Base-by-base conservation (phyloP, 768 basidiomycete genomes). In the Leucosporidium scottii region DNA sequence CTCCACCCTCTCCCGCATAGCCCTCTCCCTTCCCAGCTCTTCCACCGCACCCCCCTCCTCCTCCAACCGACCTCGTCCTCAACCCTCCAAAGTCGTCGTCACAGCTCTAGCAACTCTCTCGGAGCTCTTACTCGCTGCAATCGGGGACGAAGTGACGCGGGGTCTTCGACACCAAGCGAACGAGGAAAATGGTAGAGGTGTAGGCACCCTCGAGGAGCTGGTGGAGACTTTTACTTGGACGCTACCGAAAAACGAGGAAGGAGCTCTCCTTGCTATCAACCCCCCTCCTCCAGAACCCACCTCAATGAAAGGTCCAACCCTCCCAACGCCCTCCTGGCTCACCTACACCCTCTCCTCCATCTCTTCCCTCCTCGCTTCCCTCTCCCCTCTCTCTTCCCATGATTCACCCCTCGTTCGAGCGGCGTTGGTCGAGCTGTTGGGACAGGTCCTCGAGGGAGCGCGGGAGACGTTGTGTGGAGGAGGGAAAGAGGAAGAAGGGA, bases 291-390 rank as follows among this genome's bases (percentile, higher is more conserved):
- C 59, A 15, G 21, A 53, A 6, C 34, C 61, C n/a, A n/a, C n/a
- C n/a, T n/a, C n/a, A n/a, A n/a, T 44, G 8, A 44, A 44, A 44
- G 73, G 62, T 2, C 69, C 53, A 9, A 69, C 67, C 1, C 9
- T 59, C 5, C 84, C 91, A 6, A 87, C 89, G 0, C 76, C 84
- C 18, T 81, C 86, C 0, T 98, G 93, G 90, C 82, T 96, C 54
- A 83, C 82, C 27, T 91, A 84, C 47, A 92, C 91, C 25, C 81
- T 89, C 3, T 83, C 90, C 8, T 92, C 96, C 74, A 79, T 98
- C 17, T 85, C 88, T 56, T 87, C 91, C 28, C 90, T 92, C 12
- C 76, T 97, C 61, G 89, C 90, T 71, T 81, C 87, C 0, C 80
- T 97, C 25, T 83, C 87, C 1, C 82, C 87, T 0, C 81, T 91